Evolutionary conservation across 768 basidiomycete genomes (phyloP).

Genomic region (Tremella mesenterica): DNA sequence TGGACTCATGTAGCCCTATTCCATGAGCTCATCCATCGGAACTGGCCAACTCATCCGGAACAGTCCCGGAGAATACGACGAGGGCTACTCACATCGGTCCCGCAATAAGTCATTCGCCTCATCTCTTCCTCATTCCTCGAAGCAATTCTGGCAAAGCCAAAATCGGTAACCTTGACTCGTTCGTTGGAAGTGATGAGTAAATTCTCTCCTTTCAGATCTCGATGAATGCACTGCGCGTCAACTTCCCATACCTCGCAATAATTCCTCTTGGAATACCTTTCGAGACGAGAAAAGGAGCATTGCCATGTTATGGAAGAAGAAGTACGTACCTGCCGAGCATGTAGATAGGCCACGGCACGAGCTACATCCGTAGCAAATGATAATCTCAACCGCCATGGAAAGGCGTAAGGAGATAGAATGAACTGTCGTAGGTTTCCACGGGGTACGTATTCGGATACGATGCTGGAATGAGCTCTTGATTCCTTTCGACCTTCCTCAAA

Average conservation of each 20-base stretch:
- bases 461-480: conserved; percentile 54
- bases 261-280: conserved; percentile 49
- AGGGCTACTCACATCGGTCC: conserved; percentile 44
- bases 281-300: neutral
- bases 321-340: conserved; percentile 61
- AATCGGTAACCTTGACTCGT: conserved; percentile 95
- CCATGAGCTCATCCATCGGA: neutral
- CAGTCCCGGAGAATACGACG: neutral
- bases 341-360: conserved; percentile 91
- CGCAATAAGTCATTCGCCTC: conserved; percentile 46
- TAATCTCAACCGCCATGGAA: conserved; percentile 87
- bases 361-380: conserved; percentile 93
- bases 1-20: conserved; percentile 89
- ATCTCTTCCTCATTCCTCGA: conserved; percentile 81
- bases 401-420: conserved; percentile 65
- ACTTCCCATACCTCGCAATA: neutral
- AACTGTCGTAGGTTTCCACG: conserved; percentile 72
- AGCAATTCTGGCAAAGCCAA: conserved; percentile 91
- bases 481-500: neutral
- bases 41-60: neutral
- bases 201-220: conserved; percentile 94
- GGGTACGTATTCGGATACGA: conserved; percentile 82
- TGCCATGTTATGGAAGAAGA: neutral
- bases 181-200: conserved; percentile 89
- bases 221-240: conserved; percentile 47